Evolutionary conservation across 139 green algal species (phyloP), one percentile per base, ranked within the genome.

Genomic region (Coelastrella sp.): DNA sequence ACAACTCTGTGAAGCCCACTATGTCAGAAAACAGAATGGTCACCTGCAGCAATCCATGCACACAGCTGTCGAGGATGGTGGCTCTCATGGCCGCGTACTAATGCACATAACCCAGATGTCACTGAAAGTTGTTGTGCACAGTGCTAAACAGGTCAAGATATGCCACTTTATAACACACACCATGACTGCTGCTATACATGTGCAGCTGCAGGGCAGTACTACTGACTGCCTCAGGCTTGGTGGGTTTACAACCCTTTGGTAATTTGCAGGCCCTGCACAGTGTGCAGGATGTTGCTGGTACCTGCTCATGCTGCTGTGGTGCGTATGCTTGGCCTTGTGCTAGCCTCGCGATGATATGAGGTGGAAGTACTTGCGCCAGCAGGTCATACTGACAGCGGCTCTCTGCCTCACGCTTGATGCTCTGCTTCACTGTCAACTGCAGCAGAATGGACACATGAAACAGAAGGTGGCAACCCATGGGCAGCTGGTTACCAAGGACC

Each of bases 1-100:
- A 87, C 12, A 87, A 27, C 60, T 87, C 82, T 0, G 82, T 87
- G 82, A 87, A 87, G 63, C 63, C 25, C 25, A 87, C 82, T 14
- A 87, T 87, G 65, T 87, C 82, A 14, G 58, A 76, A 24, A 87
- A 87, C 25, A 87, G 81, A 8, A 87, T 87, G 17, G 82, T 87
- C 60, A 87, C 82, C 82, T 87, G 80, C 24, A 56, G 74, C 74
- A 82, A 49, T 49, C 35, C 35, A 49, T 49, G 35, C 35, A 49
- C 35, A 49, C 35, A 49, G 35, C 35, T 49, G 35, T 3, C 35
- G 3, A 49, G 35, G 35, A 49, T 49, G 35, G 35, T 49, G 35
- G 35, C 35, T 49, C 35, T 49, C 35, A 49, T 49, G 35, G 35
- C 35, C 3, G 35, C 35, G 35, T 49, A 49, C 35, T 49, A 3